Percentiles rank a stretch among this genome's conserved stretches.
phyloP scores from a whole-genome alignment of 257 asterid species.

The Solanum rostratum region DNA sequence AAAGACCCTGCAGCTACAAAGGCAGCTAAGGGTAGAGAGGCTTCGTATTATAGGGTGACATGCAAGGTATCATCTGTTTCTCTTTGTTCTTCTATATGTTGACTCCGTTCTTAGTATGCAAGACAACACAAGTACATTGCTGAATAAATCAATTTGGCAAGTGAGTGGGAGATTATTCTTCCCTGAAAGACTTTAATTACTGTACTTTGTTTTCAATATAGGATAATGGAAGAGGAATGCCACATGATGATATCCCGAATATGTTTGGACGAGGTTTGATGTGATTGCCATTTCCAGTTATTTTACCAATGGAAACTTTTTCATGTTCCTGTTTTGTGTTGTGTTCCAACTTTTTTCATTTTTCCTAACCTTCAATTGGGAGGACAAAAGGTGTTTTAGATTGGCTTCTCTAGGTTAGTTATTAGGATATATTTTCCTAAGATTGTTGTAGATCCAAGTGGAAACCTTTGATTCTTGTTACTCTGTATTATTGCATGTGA shows the following conservation, averaged over 20 bases:
- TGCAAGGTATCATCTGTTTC: conserved; percentile 50
- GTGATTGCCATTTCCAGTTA: not conserved
- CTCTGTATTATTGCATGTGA: not conserved
- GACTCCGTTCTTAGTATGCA: not conserved
- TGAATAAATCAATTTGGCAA: not conserved
- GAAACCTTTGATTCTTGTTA: not conserved
- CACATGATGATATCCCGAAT: conserved; percentile 91
- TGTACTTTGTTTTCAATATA: conserved; percentile 19
- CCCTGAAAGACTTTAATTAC: conserved; percentile 4
- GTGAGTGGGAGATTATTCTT: not conserved
- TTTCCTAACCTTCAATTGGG: not conserved
- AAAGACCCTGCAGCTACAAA: conserved; percentile 37
- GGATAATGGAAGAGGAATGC: conserved; percentile 98
- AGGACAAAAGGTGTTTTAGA: not conserved
- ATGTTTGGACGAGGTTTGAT: conserved; percentile 87
- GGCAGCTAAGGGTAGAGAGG: conserved; percentile 66
- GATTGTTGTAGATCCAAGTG: not conserved
- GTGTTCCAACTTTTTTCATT: not conserved
- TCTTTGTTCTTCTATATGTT: not conserved
- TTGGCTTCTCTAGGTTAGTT: not conserved
- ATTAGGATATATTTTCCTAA: not conserved
- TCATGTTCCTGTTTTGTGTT: not conserved
- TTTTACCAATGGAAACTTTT: not conserved
- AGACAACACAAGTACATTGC: not conserved
- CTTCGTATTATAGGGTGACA: conserved; percentile 63